Base-by-base conservation (phyloP, 345 rosid genomes). In the Salix dunnii region DNA sequence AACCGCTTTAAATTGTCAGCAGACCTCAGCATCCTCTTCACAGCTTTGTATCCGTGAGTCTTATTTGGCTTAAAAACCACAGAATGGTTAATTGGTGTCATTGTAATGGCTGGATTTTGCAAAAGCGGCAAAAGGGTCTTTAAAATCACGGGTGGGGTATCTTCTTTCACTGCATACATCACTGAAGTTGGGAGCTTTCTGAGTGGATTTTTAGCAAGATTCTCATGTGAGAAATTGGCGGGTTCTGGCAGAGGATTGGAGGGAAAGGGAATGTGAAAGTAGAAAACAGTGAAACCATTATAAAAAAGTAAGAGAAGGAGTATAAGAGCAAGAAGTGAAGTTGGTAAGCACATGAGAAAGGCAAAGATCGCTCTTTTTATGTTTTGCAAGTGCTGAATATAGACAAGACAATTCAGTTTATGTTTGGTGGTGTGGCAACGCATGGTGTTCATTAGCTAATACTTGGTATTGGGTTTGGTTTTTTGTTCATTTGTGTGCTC, bases 211-310 rank as follows among this genome's bases (percentile, higher is more conserved):
- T 77, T 82, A 70, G 76, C n/a, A 51, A 76, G 70, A 63, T 67
- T 73, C 10, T 67, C 84, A 49, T 86, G 76, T 42, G 75, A 70
- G 36, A 73, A 64, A 49, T 30, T 76, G 81, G 83, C 77, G 74
- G 85, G 71, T 4, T 71, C 80, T 38, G 73, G 69, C 3, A 76
- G 79, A 67, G 70, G 17, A 53, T 77, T 82, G 84, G 91, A 86
- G 80, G 82, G 87, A 79, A 75, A 18, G 55, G 89, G 87, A 74
- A 88, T 72, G 68, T 77, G 83, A 74, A 91, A 27, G 80, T 80
- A 88, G 88, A 93, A 93, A 42, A 95, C 90, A 63, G 85, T 86
- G 82, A 85, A 87, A 75, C 91, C 94, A 82, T 95, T 95, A 84
- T 82, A 89, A 74, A 84, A 61, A 30, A 93, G 73, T 70, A 93